Percentiles rank a stretch among this genome's conserved stretches.
These are phyloP conservation scores for Acanthamoeba triangularis DNA, from an alignment of 208 protist genomes.

Conservation along the genomic window DNA sequence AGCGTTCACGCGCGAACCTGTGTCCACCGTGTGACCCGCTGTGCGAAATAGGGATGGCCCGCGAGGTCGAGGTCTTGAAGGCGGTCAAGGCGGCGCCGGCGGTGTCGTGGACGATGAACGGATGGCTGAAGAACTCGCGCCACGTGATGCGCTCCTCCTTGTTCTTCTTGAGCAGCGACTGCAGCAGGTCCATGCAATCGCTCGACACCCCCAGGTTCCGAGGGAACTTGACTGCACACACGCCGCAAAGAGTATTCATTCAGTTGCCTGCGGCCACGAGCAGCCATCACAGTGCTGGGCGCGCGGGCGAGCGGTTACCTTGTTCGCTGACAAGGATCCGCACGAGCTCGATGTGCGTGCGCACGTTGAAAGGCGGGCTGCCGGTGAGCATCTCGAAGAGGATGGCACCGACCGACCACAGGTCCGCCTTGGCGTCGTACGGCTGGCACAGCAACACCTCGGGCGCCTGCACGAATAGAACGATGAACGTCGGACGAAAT, in stretches of 20 bases:
- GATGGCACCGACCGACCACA: slow-evolving; percentile 69
- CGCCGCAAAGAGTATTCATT: background rate
- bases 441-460: slow-evolving; percentile 57
- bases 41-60: background rate
- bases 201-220: background rate
- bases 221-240: slow-evolving; percentile 21
- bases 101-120: background rate
- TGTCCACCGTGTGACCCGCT: background rate
- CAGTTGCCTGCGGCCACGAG: too few species aligned
- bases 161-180: slow-evolving; percentile 61
- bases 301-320: background rate
- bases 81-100: background rate
- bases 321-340: slow-evolving; percentile 52
- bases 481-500: too few species aligned
- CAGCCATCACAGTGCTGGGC: background rate
- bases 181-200: slow-evolving; percentile 63
- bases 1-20: background rate
- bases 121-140: slow-evolving; percentile 69
- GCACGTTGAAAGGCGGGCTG: slow-evolving; percentile 61
- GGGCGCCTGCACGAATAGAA: background rate
- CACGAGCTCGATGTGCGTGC: slow-evolving; percentile 58
- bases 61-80: background rate
- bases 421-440: slow-evolving; percentile 69
- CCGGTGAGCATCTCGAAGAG: slow-evolving; percentile 69
- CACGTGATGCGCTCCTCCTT: slow-evolving; percentile 67